Conservation (phyloP, 2,329 filamentous ascomycete species). For the Phyllosticta paracitricarpa region DNA sequence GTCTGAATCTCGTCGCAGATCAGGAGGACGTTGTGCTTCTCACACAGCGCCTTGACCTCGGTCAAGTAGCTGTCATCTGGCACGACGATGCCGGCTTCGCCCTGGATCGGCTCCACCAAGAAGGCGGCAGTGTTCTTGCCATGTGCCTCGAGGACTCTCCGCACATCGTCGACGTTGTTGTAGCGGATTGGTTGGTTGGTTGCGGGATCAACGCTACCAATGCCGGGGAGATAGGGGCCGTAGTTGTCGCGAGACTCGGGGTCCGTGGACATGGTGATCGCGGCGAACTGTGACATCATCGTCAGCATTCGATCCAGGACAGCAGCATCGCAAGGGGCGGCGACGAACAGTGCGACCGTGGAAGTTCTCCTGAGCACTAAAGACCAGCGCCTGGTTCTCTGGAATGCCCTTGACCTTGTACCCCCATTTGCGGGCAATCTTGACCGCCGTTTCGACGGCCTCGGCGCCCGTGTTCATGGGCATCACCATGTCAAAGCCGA, state of each 20-base stretch:
- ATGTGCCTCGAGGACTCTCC: constrained; percentile 67
- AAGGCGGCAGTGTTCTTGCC: constrained; percentile 84
- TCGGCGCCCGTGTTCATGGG: constrained; percentile 98
- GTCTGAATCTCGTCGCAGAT: constrained; percentile 99
- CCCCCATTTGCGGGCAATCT: constrained; percentile 94
- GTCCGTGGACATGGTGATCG: constrained; percentile 90
- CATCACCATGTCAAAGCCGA: constrained; percentile 95
- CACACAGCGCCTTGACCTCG: constrained; percentile 74
- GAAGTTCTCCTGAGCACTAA: constrained; percentile 86
- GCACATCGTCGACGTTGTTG: constrained; percentile 74
- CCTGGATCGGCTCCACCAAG: constrained; percentile 93
- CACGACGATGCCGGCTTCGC: constrained; percentile 92
- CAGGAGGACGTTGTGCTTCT: constrained; percentile 87
- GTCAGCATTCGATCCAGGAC: neutral
- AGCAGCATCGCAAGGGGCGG: neutral
- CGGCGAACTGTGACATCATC: constrained; percentile 57
- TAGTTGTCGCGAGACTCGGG: constrained; percentile 95
- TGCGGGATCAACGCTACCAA: constrained; percentile 66
- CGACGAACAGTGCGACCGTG: constrained; percentile 81
- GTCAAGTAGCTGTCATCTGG: constrained; percentile 81
- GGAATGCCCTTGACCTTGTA: constrained; percentile 93
- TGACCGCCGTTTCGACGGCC: constrained; percentile 90
- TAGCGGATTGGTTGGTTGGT: constrained; percentile 74
- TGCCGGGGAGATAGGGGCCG: constrained; percentile 84
- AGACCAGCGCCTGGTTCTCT: constrained; percentile 70